Conservation (phyloP, 1,139 yeast genomes). For the Sugiyamaella sp. region DNA sequence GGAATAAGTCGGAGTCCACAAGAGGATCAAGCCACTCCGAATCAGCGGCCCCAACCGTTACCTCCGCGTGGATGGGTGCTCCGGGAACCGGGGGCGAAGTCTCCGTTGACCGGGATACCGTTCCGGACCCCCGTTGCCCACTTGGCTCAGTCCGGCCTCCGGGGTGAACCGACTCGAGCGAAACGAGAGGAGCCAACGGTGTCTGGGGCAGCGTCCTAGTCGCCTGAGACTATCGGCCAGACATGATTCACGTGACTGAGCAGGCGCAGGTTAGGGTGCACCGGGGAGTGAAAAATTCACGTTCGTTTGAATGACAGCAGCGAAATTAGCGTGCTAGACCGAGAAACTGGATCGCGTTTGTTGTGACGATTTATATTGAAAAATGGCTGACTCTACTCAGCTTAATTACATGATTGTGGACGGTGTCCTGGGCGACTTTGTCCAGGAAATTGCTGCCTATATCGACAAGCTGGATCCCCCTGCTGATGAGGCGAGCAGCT, state of each 20-base stretch:
- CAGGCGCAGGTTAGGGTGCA: not conserved
- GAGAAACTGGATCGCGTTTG: not conserved
- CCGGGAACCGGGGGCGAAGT: too few species aligned
- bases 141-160: too few species aligned
- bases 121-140: too few species aligned
- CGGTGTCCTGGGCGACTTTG: constrained; percentile 45
- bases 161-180: too few species aligned
- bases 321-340: not conserved
- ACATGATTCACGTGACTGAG: not conserved
- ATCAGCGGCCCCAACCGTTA: too few species aligned
- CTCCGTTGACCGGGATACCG: too few species aligned
- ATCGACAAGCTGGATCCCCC: constrained; percentile 43
- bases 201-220: too few species aligned
- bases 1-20: too few species aligned
- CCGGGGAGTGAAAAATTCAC: not conserved
- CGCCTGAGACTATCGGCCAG: not conserved
- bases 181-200: too few species aligned
- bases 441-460: constrained; percentile 44
- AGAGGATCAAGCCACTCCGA: too few species aligned
- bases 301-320: not conserved
- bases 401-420: constrained; percentile 41
- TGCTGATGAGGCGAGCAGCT: constrained; percentile 28
- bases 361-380: not conserved
- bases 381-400: constrained; percentile 17
- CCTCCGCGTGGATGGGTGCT: too few species aligned